Base-by-base conservation (phyloP, 2,329 filamentous ascomycete species). In the Aureobasidium pullulans region DNA sequence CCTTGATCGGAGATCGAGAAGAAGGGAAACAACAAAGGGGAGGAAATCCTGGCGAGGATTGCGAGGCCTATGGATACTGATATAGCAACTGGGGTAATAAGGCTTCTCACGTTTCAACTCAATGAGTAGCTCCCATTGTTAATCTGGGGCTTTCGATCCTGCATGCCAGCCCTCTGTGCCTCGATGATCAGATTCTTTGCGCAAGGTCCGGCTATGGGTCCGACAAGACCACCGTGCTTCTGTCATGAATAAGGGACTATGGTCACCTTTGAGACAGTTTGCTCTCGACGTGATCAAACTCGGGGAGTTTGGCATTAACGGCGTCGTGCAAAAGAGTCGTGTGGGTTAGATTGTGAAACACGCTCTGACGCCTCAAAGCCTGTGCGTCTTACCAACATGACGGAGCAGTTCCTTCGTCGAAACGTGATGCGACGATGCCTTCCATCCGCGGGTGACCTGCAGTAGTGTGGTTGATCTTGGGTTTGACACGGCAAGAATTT, bases 21-120 rank as follows among this genome's bases (percentile, higher is more conserved):
- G 13, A n/a, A 57, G 28, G 39, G 11, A 23, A 56, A 37, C 42
- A 46, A 46, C 28, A 54, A 28, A 54, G 16, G 32, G 29, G 42
- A 46, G 42, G 15, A 16, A 28, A 36, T 37, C 19, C 42, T n/a
- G 8, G 16, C 39, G 16, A 54, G 52, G 42, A 46, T 40, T 44
- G 42, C 42, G 52, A 57, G 52, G 40, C 42, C 40, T n/a, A 13
- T 8, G 16, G 42, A 57, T 36, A 57, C 52, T 57, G 52, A 43
- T 57, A 57, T 57, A 57, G 52, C 40, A 57, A 44, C 39, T 37
- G 42, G 40, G 52, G 42, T 39, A 42, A 52, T 54, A 54, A 54
- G 50, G 50, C 39, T 54, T 15, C 50, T 54, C 50, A 19, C 29
- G 50, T 54, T 54, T 54, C 50, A 46, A 11, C 40, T 34, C 36